Percentiles rank a stretch among this genome's conserved stretches.
Conservation (phyloP, 225 moss, liverwort and hornwort species). For the Sphagnum contortum region DNA sequence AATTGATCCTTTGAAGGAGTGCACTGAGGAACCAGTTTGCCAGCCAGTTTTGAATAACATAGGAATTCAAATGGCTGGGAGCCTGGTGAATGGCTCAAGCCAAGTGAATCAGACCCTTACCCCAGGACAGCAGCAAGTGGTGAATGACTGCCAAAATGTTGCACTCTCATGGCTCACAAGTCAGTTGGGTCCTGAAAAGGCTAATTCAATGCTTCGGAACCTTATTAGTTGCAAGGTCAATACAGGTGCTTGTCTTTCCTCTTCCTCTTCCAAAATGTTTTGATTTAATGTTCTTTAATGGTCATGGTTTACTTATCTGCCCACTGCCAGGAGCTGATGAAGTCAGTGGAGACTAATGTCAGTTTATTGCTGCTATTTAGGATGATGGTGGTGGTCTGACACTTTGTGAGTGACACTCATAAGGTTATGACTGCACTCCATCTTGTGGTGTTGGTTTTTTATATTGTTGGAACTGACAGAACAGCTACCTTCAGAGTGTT, state of each 20-base stretch:
- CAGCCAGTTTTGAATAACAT: constrained; percentile 57
- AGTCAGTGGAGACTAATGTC: too few relatives aligned
- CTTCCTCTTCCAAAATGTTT: too few relatives aligned
- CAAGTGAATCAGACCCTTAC: constrained; percentile 5
- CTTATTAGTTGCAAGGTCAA: constrained; percentile 82
- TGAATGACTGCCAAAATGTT: constrained; percentile 69
- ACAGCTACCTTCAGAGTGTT: too few relatives aligned
- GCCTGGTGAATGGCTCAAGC: constrained; percentile 10
- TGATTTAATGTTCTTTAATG: too few relatives aligned
- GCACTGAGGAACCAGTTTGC: constrained; percentile 58
- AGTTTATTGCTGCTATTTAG: too few relatives aligned
- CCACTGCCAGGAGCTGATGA: too few relatives aligned
- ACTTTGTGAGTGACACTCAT: too few relatives aligned
- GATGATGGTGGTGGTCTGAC: too few relatives aligned
- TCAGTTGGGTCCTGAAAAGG: constrained; percentile 34
- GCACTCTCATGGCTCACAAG: constrained; percentile 89
- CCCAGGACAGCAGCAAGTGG: constrained; percentile 32
- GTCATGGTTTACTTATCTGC: too few relatives aligned
- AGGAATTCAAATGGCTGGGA: constrained; percentile 50
- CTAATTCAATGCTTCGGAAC: constrained; percentile 66
- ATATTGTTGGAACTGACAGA: too few relatives aligned
- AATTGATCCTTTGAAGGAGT: constrained; percentile 77
- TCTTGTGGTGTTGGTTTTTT: too few relatives aligned
- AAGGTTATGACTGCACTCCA: too few relatives aligned
- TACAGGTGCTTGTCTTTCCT: constrained; percentile 30